phyloP scores from a whole-genome alignment of 1,139 yeast genomes.

The Magnusiomyces fungicola region DNA sequence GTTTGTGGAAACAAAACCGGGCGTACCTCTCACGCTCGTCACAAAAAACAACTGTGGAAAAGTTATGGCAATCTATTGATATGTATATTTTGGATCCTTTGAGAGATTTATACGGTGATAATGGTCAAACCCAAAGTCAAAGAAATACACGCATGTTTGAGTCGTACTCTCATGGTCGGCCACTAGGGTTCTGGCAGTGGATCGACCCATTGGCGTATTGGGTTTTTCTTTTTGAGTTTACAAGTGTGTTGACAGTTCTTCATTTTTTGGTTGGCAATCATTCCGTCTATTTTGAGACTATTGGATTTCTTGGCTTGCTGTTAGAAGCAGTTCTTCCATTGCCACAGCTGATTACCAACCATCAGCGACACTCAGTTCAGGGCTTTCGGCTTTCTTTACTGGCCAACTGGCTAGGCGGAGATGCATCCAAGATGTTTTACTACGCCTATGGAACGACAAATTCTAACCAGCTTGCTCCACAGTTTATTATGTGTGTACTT shows the following conservation, averaged over 20 bases:
- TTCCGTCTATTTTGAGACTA: constrained; percentile 44
- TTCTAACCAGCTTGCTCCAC: constrained; percentile 41
- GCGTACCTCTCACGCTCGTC: neutral
- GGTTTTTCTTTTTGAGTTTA: constrained; percentile 53
- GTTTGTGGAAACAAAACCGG: neutral
- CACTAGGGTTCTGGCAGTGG: constrained; percentile 84
- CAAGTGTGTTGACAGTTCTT: constrained; percentile 35
- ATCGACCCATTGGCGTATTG: constrained; percentile 52
- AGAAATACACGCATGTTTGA: neutral
- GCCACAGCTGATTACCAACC: constrained; percentile 74
- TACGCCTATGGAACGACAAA: constrained; percentile 64
- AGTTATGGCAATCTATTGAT: too few relatives aligned
- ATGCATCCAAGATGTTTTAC: constrained; percentile 66
- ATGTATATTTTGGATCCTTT: too few relatives aligned
- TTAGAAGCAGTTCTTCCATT: constrained; percentile 79
- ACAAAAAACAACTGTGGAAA: too few relatives aligned
- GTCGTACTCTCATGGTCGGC: constrained; percentile 39
- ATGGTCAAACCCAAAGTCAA: neutral
- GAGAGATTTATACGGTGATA: too few relatives aligned
- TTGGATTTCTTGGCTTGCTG: constrained; percentile 68
- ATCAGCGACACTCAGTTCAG: constrained; percentile 60
- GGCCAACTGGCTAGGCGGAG: constrained; percentile 86
- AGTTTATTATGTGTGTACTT: constrained; percentile 70
- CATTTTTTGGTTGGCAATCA: constrained; percentile 40
- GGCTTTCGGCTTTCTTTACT: constrained; percentile 72